A percentile compares a stretch with the other conserved stretches of the same genome.
These are phyloP conservation scores for Globisporangium abappressorium DNA, from an alignment of 352 stramenopile genomes.

Conservation along the genomic window DNA sequence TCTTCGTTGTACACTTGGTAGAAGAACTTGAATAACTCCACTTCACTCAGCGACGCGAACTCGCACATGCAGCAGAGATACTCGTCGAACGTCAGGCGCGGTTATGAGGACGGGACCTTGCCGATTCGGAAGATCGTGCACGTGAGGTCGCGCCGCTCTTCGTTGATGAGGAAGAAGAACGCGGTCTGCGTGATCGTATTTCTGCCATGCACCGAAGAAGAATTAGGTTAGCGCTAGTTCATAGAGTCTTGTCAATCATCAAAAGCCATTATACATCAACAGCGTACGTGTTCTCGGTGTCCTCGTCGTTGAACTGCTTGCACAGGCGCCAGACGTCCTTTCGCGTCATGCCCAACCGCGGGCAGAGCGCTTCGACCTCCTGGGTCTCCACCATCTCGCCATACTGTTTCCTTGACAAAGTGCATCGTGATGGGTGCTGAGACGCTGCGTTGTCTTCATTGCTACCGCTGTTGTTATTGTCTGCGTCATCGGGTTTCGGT, in stretches of 20 bases:
- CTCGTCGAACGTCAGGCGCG: slow-evolving; percentile 50
- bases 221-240: neutral
- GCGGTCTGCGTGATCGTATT: slow-evolving; percentile 35
- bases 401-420: slow-evolving; percentile 10
- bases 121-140: slow-evolving; percentile 38
- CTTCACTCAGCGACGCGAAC: slow-evolving; percentile 45
- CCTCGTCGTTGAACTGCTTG: slow-evolving; percentile 39
- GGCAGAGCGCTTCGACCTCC: slow-evolving; percentile 31
- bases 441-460: neutral
- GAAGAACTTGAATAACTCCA: slow-evolving; percentile 56
- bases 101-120: slow-evolving; percentile 19
- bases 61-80: slow-evolving; percentile 45
- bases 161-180: slow-evolving; percentile 62
- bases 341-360: slow-evolving; percentile 28
- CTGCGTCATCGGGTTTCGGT: no score
- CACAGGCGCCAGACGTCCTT: slow-evolving; percentile 32
- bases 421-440: slow-evolving; percentile 7
- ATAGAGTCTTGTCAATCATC: neutral
- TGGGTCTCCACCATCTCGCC: slow-evolving; percentile 25
- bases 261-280: neutral
- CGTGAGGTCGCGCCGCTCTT: slow-evolving; percentile 42
- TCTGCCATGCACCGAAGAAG: slow-evolving; percentile 8
- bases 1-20: slow-evolving; percentile 47
- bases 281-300: slow-evolving; percentile 34
- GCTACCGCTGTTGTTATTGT: neutral